These are phyloP conservation scores for Lepidium didymum DNA, from an alignment of 345 rosid genomes.

Conservation along the genomic window DNA sequence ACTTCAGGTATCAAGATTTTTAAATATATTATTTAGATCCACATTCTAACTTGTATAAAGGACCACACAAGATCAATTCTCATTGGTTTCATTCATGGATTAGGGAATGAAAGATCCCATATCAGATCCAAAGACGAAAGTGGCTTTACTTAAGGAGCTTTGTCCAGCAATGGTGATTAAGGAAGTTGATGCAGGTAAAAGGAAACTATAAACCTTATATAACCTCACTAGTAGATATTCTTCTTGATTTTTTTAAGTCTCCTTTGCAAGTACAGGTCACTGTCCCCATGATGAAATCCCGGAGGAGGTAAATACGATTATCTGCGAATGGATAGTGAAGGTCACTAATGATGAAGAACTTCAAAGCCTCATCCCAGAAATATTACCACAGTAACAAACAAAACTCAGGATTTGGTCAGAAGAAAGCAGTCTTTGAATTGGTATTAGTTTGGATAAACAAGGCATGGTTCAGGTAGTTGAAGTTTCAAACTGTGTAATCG, in stretches of 20 bases:
- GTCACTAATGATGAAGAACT: constrained; percentile 23
- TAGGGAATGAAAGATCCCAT: constrained; percentile 91
- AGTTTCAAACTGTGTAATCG: background rate
- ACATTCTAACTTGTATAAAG: background rate
- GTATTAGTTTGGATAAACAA: background rate
- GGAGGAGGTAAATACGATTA: constrained; percentile 46
- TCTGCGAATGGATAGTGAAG: constrained; percentile 48
- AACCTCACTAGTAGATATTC: background rate
- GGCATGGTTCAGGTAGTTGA: background rate
- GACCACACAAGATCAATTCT: background rate
- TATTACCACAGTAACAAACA: background rate
- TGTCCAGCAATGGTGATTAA: constrained; percentile 40
- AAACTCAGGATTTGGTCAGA: background rate
- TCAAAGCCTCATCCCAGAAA: constrained; percentile 6
- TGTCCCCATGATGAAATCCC: constrained; percentile 88
- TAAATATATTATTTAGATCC: background rate
- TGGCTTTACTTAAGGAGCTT: constrained; percentile 54
- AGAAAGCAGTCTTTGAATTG: background rate
- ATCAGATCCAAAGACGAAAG: constrained; percentile 49
- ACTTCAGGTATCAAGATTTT: constrained; percentile 48
- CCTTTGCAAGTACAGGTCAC: constrained; percentile 43
- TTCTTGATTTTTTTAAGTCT: background rate
- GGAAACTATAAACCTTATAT: background rate
- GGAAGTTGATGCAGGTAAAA: constrained; percentile 65
- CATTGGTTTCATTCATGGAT: background rate